Base-by-base conservation (phyloP, 257 asterid genomes). In the Jacaranda mimosifolia region DNA sequence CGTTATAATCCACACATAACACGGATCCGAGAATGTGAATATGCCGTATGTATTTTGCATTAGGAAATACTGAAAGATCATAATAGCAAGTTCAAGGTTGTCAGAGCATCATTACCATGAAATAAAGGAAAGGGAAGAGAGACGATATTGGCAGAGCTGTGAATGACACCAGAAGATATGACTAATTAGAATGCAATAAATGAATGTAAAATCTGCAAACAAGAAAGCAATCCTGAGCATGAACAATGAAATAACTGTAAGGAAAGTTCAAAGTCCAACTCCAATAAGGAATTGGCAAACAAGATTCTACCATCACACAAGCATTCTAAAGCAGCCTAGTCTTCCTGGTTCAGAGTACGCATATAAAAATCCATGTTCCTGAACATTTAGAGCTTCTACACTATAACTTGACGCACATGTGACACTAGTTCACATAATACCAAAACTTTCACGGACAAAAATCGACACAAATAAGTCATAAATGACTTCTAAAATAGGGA, bases 71-170 rank as follows among this genome's bases (percentile, higher is more conserved):
- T 9, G 51, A 79, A 7, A 32, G 36, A 48, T 76, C 35, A 15
- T n/a, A 48, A 32, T 18, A 75, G 21, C 58, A 53, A 59, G 70
- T 32, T 65, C 32, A 46, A 69, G 78, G 62, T 43, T 17, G 51
- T 62, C 17, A 21, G 77, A 56, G 55, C 63, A 53, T 17, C 55
- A 73, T 81, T 87, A 91, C 97, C 97, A 91, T 91, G 83, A 87
- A 89, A 76, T 89, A 91, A 52, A 91, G 86, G 86, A 91, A 91
- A 26, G 94, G 97, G 62, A 86, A 89, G 72, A 91, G 97, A 51
- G 94, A 91, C 49, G 94, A 87, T 78, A 89, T 89, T 68, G 94
- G 89, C 73, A 91, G 88, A 77, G 93, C 94, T 91, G 94, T 75
- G 59, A 67, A 84, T 77, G 82, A 73, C 59, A 83, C 72, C 66